Conservation (phyloP, 371 early-diverging fungal species). For the Coemansia sp. region DNA sequence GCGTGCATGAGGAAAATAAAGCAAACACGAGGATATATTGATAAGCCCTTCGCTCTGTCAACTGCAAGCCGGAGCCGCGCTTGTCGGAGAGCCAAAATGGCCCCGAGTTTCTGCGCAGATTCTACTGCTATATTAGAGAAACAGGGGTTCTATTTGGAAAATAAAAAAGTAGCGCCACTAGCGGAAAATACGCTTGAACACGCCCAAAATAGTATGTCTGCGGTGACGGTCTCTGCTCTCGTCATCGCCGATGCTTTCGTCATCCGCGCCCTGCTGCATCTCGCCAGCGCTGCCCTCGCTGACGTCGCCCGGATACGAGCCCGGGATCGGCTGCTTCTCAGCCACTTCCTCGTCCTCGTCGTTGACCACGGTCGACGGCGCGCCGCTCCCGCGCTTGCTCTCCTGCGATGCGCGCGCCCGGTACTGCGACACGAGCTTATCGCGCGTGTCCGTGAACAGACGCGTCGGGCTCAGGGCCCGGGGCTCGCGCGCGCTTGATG, state of each 20-base stretch:
- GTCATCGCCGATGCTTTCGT: slow-evolving; percentile 22
- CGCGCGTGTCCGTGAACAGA: slow-evolving; percentile 18
- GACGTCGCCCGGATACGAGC: slow-evolving; percentile 34
- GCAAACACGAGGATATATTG: neutral
- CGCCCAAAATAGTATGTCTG: slow-evolving; percentile 47
- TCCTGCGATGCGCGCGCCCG: slow-evolving; percentile 35
- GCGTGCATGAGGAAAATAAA: neutral
- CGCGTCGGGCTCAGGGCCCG: slow-evolving; percentile 21
- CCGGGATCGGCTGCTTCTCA: slow-evolving; percentile 24
- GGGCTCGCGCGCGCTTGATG: slow-evolving; percentile 10
- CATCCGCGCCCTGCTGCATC: neutral
- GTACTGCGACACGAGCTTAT: slow-evolving; percentile 28
- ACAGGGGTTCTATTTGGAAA: no score
- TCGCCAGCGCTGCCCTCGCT: slow-evolving; percentile 15
- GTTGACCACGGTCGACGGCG: slow-evolving; percentile 13
- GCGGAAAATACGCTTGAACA: slow-evolving; percentile 48
- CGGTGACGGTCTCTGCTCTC: slow-evolving; percentile 30
- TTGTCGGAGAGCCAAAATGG: neutral
- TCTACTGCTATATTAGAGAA: slow-evolving; percentile 1
- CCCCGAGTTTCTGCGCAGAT: neutral
- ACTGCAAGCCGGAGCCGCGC: neutral
- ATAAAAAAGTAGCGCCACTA: slow-evolving; percentile 10
- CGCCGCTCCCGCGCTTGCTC: slow-evolving; percentile 31
- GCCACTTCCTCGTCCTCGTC: slow-evolving; percentile 16
- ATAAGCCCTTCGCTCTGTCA: no score